phyloP scores from a whole-genome alignment of 2,329 filamentous ascomycete species.

The Venturiaceae sp. region DNA sequence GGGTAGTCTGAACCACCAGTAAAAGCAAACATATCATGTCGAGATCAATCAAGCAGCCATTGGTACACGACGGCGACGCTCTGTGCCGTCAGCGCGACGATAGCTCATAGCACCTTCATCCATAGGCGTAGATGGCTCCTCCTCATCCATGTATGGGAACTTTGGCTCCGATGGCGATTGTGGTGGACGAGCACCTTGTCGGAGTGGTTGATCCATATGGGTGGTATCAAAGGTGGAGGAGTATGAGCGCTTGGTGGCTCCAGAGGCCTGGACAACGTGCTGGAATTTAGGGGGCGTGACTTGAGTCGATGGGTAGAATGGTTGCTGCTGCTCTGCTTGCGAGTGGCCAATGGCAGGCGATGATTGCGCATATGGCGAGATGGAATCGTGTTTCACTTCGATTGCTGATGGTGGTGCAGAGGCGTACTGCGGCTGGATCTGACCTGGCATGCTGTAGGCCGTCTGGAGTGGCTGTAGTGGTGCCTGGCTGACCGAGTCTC shows the following conservation, averaged over 20 bases:
- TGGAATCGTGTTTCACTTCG: constrained; percentile 1
- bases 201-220: constrained; percentile 32
- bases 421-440: constrained; percentile 2
- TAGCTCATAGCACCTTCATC: constrained; percentile 36
- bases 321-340: neutral
- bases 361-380: neutral
- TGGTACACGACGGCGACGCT: constrained; percentile 4
- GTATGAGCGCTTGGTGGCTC: constrained; percentile 35
- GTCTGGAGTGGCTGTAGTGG: neutral
- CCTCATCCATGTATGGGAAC: constrained; percentile 20
- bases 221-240: constrained; percentile 34
- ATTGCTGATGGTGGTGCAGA: neutral
- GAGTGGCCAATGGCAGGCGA: neutral
- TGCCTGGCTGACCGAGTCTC: neutral
- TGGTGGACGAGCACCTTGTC: constrained; percentile 33
- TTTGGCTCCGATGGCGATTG: constrained; percentile 14
- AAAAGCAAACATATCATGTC: no score
- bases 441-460: neutral
- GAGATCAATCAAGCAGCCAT: neutral
- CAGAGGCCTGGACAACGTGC: constrained; percentile 10
- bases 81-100: constrained; percentile 34
- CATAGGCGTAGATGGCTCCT: constrained; percentile 16
- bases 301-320: neutral
- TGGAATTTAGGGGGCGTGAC: constrained; percentile 4
- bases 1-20: no score